A percentile compares a stretch with the other conserved stretches of the same genome.
phyloP scores from a whole-genome alignment of 2,329 filamentous ascomycete species.

The Dactylellina sp. region DNA sequence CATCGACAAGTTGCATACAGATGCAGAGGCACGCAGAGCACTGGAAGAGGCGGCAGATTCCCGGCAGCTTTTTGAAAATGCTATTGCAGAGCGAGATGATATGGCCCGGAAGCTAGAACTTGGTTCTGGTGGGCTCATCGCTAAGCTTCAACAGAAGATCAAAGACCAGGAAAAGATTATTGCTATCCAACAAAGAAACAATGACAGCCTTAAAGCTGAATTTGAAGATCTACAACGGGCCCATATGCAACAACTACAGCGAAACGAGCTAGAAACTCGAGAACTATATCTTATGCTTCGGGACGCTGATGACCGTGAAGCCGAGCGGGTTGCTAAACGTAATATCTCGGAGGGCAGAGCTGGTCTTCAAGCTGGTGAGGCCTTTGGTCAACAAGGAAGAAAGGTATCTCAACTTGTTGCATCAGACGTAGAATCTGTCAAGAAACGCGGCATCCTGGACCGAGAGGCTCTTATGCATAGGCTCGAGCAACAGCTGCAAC shows the following conservation, averaged over 20 bases:
- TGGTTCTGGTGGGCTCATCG: conserved; percentile 91
- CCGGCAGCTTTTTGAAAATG: conserved; percentile 91
- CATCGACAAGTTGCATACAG: conserved; percentile 94
- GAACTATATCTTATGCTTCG: conserved; percentile 98
- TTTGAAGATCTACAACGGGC: conserved; percentile 72
- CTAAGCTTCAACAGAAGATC: conserved; percentile 91
- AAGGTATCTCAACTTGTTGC: conserved; percentile 63
- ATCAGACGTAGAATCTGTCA: conserved; percentile 75
- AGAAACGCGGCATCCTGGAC: conserved; percentile 92
- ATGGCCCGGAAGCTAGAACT: conserved; percentile 88
- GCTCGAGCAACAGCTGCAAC: conserved; percentile 92
- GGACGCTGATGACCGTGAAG: conserved; percentile 93
- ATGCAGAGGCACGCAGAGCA: conserved; percentile 91
- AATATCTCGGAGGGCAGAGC: conserved; percentile 45
- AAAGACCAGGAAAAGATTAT: conserved; percentile 93
- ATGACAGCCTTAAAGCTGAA: conserved; percentile 88
- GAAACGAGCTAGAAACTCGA: conserved; percentile 94
- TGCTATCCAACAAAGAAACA: conserved; percentile 85
- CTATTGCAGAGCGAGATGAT: conserved; percentile 95
- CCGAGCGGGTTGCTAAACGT: conserved; percentile 71
- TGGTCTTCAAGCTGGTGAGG: conserved; percentile 64
- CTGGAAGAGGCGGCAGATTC: conserved; percentile 91
- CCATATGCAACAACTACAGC: conserved; percentile 81
- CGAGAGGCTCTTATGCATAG: conserved; percentile 92
- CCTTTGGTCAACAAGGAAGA: conserved; percentile 67